Evolutionary conservation across 2,329 filamentous ascomycete species (phyloP), one percentile per base, ranked within the genome.

Genomic region (Clonostachys rhizophaga): DNA sequence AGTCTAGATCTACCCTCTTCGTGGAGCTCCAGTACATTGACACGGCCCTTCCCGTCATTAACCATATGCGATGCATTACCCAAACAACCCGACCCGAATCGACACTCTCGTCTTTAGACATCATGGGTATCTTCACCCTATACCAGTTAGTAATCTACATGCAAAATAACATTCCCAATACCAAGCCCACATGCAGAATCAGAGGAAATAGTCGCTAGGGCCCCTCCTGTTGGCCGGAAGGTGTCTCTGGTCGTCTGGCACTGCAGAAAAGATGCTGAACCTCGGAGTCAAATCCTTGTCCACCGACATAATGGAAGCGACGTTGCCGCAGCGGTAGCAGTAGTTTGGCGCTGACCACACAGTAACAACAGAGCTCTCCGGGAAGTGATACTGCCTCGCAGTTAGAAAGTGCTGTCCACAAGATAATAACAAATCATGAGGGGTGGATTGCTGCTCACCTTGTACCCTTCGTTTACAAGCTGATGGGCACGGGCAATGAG

Each of bases 291-390:
- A 76, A 59, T 94, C 87, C 59, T 87, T 86, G 55, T 87, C 84
- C 30, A 96, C 84, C 45, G 91, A 91, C 85, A 96, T 96, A 63
- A 96, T 95, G 62, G 91, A 96, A 8, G 94, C 94, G 63, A 97
- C 83, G 61, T 99, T 99, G 36, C 94, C 94, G 66, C 94, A 99
- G 47, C 91, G 81, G 66, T 96, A 96, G 65, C 89, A 95, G 68
- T 94, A 94, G 64, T 95, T 99, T 5, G 94, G 94, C 5, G 94
- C 94, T 50, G 91, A 96, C 94, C 94, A 99, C 18, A 99, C 94
- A 1, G 94, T 99, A 16, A 96, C 91, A 40, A 96, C 91, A 12
- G 95, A 95, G 70, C 94, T 92, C 65, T 96, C 89, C 46, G 87
- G 79, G 69, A 97, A 97, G 64, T 97, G 92, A 65, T 95, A 97